A percentile compares a stretch with the other conserved stretches of the same genome.
phyloP scores from a whole-genome alignment of 768 basidiomycete species.

The Lactarius trivialis region DNA sequence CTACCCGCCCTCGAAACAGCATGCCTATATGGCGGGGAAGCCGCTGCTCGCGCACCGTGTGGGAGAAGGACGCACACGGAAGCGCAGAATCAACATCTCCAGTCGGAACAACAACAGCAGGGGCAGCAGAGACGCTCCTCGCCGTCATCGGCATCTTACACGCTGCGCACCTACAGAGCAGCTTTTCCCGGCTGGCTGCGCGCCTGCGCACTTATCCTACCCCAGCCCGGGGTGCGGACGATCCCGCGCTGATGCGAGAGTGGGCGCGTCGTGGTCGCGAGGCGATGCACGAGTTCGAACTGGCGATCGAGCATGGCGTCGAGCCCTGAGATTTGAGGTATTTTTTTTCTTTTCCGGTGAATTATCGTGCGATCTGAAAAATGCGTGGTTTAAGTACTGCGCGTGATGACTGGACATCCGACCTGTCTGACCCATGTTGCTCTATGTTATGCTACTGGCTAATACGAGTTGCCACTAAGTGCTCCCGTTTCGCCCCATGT shows the following conservation, averaged over 20 bases:
- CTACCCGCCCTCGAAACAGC: background rate
- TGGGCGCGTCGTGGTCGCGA: conserved; percentile 50
- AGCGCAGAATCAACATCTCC: background rate
- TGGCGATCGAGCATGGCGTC: conserved; percentile 41
- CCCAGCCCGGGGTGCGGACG: too few species aligned
- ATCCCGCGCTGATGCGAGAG: too few species aligned
- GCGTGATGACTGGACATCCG: background rate
- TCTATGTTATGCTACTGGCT: background rate
- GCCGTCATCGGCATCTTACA: conserved; percentile 66
- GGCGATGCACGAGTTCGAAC: conserved; percentile 43
- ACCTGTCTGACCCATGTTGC: background rate
- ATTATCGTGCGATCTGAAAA: background rate
- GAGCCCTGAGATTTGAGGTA: background rate
- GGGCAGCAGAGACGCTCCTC: conserved; percentile 41
- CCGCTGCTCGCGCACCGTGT: conserved; percentile 9
- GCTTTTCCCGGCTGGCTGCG: conserved; percentile 65
- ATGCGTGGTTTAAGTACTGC: background rate
- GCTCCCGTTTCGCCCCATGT: background rate
- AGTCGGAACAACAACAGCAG: background rate
- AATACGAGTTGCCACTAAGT: background rate
- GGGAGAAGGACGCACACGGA: background rate
- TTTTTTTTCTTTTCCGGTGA: background rate
- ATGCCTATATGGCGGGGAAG: conserved; percentile 4
- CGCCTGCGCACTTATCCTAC: conserved; percentile 48
- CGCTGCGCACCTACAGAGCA: conserved; percentile 47